A percentile compares a stretch with the other conserved stretches of the same genome.
Evolutionary conservation across 2,329 filamentous ascomycete genomes (phyloP).

Genomic region (Blumeria hordei): DNA sequence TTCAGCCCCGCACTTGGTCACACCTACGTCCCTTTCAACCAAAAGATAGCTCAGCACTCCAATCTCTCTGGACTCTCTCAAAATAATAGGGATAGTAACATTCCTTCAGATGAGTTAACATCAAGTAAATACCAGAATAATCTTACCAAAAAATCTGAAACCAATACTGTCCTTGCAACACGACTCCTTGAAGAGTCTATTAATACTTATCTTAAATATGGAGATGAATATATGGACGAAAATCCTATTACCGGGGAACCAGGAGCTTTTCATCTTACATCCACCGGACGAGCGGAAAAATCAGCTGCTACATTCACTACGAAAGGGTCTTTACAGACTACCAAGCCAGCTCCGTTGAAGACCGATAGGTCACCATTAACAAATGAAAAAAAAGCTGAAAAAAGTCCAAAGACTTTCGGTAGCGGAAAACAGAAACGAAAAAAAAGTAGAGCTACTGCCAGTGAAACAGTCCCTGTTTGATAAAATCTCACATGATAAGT

Average conservation of each 20-base stretch:
- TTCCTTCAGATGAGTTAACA: slow-evolving; percentile 21
- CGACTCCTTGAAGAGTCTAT: slow-evolving; percentile 29
- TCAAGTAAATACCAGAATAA: slow-evolving; percentile 1
- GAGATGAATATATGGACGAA: slow-evolving; percentile 41
- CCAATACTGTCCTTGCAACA: slow-evolving; percentile 10
- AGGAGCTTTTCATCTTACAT: slow-evolving; percentile 39
- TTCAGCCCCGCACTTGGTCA: slow-evolving; percentile 28
- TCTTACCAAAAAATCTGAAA: slow-evolving; percentile 8
- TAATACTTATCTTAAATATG: slow-evolving; percentile 30
- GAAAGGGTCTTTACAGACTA: slow-evolving; percentile 4
- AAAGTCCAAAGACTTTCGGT: slow-evolving; percentile 14
- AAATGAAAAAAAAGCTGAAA: slow-evolving; percentile 12
- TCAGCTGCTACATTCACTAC: slow-evolving; percentile 6
- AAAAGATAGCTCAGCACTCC: slow-evolving; percentile 6
- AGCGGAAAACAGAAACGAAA: slow-evolving; percentile 16
- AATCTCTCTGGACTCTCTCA: slow-evolving; percentile 6
- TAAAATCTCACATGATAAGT: too few relatives aligned
- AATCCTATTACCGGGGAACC: slow-evolving; percentile 42
- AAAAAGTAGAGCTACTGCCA: slow-evolving; percentile 14
- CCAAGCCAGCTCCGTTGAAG: slow-evolving; percentile 7
- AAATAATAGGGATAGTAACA: slow-evolving; percentile 15
- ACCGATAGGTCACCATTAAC: slow-evolving; percentile 11
- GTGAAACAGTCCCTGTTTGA: not conserved
- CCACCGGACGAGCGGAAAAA: slow-evolving; percentile 25
- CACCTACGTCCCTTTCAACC: slow-evolving; percentile 13